Percentiles rank a stretch among this genome's conserved stretches.
phyloP scores from a whole-genome alignment of 257 asterid genomes.

The Solanum bulbocastanum region DNA sequence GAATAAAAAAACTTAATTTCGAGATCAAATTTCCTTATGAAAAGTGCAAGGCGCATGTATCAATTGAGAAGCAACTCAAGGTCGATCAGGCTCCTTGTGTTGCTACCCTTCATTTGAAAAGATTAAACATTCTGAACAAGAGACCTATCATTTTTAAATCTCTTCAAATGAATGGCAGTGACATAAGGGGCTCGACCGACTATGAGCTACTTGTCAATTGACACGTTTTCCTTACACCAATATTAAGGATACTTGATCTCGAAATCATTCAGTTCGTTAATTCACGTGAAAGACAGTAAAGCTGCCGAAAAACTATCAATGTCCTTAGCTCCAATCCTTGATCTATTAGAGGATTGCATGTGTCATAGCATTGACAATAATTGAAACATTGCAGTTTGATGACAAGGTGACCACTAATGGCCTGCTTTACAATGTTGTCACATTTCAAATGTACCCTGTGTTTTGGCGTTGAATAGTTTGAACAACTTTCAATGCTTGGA shows the following conservation, averaged over 20 bases:
- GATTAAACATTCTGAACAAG: constrained; percentile 54
- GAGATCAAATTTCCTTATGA: constrained; percentile 69
- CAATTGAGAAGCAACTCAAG: constrained; percentile 64
- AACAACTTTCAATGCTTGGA: constrained; percentile 50
- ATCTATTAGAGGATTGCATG: constrained; percentile 64
- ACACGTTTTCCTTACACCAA: constrained; percentile 56
- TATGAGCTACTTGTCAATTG: constrained; percentile 63
- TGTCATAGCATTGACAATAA: constrained; percentile 56
- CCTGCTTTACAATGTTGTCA: constrained; percentile 55
- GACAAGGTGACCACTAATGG: constrained; percentile 74
- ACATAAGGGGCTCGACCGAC: constrained; percentile 59
- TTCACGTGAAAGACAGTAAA: constrained; percentile 67
- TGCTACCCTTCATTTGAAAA: constrained; percentile 73
- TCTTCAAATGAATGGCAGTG: constrained; percentile 51
- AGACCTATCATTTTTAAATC: constrained; percentile 53
- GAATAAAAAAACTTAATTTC: constrained; percentile 45
- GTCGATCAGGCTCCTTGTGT: constrained; percentile 59
- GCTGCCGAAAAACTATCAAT: constrained; percentile 33
- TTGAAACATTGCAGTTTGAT: constrained; percentile 44
- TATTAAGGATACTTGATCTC: constrained; percentile 68
- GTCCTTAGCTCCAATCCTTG: constrained; percentile 31
- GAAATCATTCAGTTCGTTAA: constrained; percentile 46
- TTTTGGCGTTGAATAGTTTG: constrained; percentile 6
- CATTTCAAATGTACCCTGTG: constrained; percentile 7
- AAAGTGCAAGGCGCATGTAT: constrained; percentile 56